Base-by-base conservation (phyloP, 305 asterid species). In the Fraxinus nigra region DNA sequence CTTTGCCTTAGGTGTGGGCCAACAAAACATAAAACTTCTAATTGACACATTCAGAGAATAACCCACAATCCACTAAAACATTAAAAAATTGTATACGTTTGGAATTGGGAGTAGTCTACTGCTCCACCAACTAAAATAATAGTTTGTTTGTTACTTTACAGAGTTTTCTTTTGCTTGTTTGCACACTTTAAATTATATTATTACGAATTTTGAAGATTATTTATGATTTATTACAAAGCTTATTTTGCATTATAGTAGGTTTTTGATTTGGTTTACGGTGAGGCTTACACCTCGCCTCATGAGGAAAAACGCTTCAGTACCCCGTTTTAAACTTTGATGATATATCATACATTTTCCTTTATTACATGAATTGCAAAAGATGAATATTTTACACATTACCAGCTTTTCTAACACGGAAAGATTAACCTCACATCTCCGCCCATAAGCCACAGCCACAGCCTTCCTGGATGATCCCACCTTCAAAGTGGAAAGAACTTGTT, bases 401-500 rank as follows among this genome's bases (percentile, higher is more conserved):
- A 96, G 88, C 75, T 92, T 92, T 88, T 96, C 97, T 84, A 96
- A 84, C 83, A 94, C 79, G 46, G 91, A 32, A 78, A 96, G 87
- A 87, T 94, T 96, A 80, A 82, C 92, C 87, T 91, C 93, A 72
- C 98, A 93, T 89, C 97, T 93, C 89, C 84, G 84, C 65, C 98
- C 99, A 88, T 93, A 94, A 84, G 95, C 92, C 81, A 85, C 86
- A 69, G 99, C 97, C 79, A 96, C 93, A 81, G 92, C 84, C 89
- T 91, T 94, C 91, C 99, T 90, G 81, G 98, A 94, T 80, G 90
- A 86, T 87, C 98, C 98, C 82, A 93, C 93, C 99, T 96, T 82
- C 89, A 88, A 54, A 84, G 79, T 34, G 46, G 28, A 87, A 76
- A 82, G 11, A 78, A 82, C 67, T 46, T 76, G 67, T 79, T 34